Conservation (phyloP, 1,139 yeast species). For the Eremothecium cymbalariae region DNA sequence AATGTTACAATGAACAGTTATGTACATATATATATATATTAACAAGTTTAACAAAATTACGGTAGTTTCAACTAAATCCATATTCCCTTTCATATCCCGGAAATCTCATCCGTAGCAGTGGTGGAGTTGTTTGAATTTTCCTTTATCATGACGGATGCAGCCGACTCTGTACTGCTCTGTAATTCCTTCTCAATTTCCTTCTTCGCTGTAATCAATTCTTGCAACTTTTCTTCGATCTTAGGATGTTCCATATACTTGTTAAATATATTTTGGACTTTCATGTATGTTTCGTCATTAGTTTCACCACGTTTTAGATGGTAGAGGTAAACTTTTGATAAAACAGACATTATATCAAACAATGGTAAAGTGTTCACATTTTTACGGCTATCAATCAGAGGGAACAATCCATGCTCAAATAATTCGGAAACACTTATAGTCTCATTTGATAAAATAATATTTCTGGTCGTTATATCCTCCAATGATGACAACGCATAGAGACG, state of each 20-base stretch:
- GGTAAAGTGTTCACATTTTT: constrained; percentile 29
- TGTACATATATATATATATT: too few species aligned
- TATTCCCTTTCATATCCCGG: too few species aligned
- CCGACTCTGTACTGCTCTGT: too few species aligned
- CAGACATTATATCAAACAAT: constrained; percentile 48
- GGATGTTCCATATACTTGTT: constrained; percentile 41
- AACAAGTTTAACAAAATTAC: too few species aligned
- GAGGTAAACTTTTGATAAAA: constrained; percentile 66
- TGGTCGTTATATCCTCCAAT: constrained; percentile 43
- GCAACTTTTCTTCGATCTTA: constrained; percentile 36
- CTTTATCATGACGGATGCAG: too few species aligned
- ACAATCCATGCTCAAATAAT: constrained; percentile 62
- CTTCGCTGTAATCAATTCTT: constrained; percentile 32
- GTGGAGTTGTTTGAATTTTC: too few species aligned
- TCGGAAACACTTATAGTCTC: constrained; percentile 42
- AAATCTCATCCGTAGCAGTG: too few species aligned
- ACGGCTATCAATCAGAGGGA: constrained; percentile 66
- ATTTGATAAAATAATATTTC: constrained; percentile 27
- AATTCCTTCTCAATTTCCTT: constrained; percentile 25
- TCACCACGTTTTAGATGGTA: constrained; percentile 42
- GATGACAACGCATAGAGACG: constrained; percentile 54
- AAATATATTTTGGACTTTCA: constrained; percentile 41
- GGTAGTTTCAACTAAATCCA: too few species aligned
- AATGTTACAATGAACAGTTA: too few species aligned
- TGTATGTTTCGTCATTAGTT: constrained; percentile 40